Base-by-base conservation (phyloP, 805 yeast species). In the Deakozyma indianensis region DNA sequence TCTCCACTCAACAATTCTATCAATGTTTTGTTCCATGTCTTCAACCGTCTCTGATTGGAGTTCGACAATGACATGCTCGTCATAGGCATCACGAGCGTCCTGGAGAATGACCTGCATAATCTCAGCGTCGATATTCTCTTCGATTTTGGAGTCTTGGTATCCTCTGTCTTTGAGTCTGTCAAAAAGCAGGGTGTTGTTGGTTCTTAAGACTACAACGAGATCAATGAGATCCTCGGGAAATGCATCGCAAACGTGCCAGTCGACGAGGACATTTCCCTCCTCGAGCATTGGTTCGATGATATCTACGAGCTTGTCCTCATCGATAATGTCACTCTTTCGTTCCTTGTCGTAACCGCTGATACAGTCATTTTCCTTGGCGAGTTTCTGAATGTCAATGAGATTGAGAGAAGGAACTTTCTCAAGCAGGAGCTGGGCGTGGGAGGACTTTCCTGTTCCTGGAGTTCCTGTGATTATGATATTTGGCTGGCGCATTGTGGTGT, bases 161-260 rank as follows among this genome's bases (percentile, higher is more conserved):
- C 80, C 82, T 61, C 98, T 74, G 48, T 75, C 73, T 49, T 69
- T 67, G 53, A 92, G 68, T 55, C 99, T 71, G 44, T 86, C 95
- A 61, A 72, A 82, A 22, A 92, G 71, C 1, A 68, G 62, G 15
- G 78, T 65, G 56, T 83, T 86, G 56, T 83, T 82, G 41, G 94
- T 79, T 51, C 88, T 71, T 46, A 92, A 69, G 1, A 92, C 98
- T 35, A 87, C 82, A 3, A 92, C 97, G 50, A 92, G 69, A 62
- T 92, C 99, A 44, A 92, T 83, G 60, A 86, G 73, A 53, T 94
- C 68, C 59, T 87, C 97, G 1, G 97, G 97, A 58, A 92, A 90
- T 20, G 85, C 75, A 57, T 92, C 98, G 64, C 95, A 86, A 41
- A 90, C 92, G 60, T 92, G 99, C 98, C 98, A 92, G 62, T 92